Base-by-base conservation (phyloP, 441 rosid species). In the Syzygium malaccense region DNA sequence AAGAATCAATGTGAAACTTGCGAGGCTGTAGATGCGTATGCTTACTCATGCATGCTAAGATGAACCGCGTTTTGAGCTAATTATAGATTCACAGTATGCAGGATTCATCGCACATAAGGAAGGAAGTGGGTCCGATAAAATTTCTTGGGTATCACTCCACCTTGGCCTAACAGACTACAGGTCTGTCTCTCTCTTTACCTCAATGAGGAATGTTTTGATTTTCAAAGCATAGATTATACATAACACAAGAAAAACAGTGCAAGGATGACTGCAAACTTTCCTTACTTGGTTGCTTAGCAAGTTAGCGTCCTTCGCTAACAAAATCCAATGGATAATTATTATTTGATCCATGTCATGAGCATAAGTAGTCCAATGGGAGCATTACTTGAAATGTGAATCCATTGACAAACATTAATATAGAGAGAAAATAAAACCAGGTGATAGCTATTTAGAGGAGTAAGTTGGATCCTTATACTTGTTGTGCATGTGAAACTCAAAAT, bases 151-250 rank as follows among this genome's bases (percentile, higher is more conserved):
- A 4, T 92, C 94, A 89, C 96, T 97, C 78, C 93, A 92, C 91
- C 98, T 97, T 92, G 99, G 99, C 85, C 88, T 96, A 92, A 96
- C 99, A 85, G 98, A 96, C 92, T 97, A 97, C 90, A 96, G 96
- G 98, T 96, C 86, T 17, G 54, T 93, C 90, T 58, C 41, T 33
- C 85, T 88, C 33, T 49, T 3, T 55, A 25, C 84, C 19, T 84
- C 56, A 32, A 55, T 54, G 28, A 53, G 48, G 53, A 53, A 33
- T 25, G 60, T 58, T 53, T 85, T 85, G 58, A 54, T 53, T 85
- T 54, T 54, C 20, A 85, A 85, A 33, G 56, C 89, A 71, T 54
- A 48, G 84, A 48, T 88, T 45, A 58, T 28, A 68, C 66, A 53
- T 14, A 78, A 45, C n/a, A 75, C n/a, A 78, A 14, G 84, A 25